Conservation (phyloP, 495 filamentous ascomycete species). For the Rhypophila decipiens region DNA sequence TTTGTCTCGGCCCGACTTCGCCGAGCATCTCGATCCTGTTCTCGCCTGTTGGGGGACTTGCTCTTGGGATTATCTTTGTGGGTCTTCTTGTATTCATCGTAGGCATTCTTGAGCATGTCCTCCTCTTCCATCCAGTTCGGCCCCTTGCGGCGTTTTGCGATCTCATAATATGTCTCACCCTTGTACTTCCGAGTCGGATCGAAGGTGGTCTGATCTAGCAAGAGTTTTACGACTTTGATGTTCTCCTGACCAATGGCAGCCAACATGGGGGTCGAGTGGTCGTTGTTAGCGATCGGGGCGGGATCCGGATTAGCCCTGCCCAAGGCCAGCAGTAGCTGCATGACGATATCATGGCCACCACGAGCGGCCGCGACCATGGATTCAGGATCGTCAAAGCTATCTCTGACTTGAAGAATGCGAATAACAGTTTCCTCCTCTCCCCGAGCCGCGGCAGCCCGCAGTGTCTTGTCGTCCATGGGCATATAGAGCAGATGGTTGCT, state of each 20-base stretch:
- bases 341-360: constrained; percentile 80
- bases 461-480: constrained; percentile 58
- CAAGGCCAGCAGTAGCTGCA: constrained; percentile 78
- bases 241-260: constrained; percentile 91
- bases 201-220: constrained; percentile 72
- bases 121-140: constrained; percentile 87
- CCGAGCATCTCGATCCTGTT: constrained; percentile 51
- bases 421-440: constrained; percentile 77
- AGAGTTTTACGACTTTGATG: constrained; percentile 68
- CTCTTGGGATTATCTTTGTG: constrained; percentile 37
- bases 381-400: constrained; percentile 62
- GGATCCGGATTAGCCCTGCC: constrained; percentile 77
- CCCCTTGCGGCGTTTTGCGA: constrained; percentile 73
- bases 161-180: constrained; percentile 74
- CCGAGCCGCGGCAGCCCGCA: constrained; percentile 72
- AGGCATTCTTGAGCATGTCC: constrained; percentile 71
- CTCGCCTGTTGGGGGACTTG: constrained; percentile 49
- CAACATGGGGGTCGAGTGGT: constrained; percentile 82
- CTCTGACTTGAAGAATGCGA: constrained; percentile 73
- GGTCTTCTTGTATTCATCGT: constrained; percentile 54
- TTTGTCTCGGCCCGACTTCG: constrained; percentile 41
- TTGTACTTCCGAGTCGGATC: constrained; percentile 66
- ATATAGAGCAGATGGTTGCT: constrained; percentile 50
- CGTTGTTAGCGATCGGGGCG: constrained; percentile 46
- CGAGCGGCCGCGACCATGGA: constrained; percentile 86